Evolutionary conservation across 2,329 filamentous ascomycete genomes (phyloP), one percentile per base, ranked within the genome.

Genomic region (Myriosclerotinia duriaeana): DNA sequence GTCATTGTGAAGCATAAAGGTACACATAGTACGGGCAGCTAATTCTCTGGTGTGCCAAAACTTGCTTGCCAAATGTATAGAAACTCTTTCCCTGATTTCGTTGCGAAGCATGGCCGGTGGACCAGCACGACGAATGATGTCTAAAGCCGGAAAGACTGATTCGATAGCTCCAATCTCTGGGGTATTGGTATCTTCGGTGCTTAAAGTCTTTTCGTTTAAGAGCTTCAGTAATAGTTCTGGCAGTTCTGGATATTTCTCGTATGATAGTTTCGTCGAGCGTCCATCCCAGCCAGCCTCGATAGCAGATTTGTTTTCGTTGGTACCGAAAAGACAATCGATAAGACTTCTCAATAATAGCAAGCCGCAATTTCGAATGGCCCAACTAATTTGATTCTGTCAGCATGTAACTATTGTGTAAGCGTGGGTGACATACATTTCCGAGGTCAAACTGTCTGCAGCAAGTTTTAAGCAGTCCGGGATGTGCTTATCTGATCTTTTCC

Each of bases 331-430:
- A 69, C 86, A 85, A 75, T 95, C 91, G 63, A 96, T 90, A 6
- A 97, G 82, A 69, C 92, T 92, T 65, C 94, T 87, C 70, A 98
- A 88, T 8, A 99, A 85, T 79, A 98, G 90, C 44, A 98, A 79
- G 2, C 93, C 93, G 71, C 93, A 97, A 76, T 99, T 99, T 0
- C 93, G 89, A 66, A 99, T 93, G 0, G 93, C 92, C 95, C 95
- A 99, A 30, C 88, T 91, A 68, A 14, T 34, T 54, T 11, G 17
- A 17, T 65, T 30, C 8, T 7, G 36, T 71, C 44, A 71, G 66
- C 55, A 58, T 63, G 20, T 17, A 46, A 30, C 2, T 42, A 55
- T 38, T 40, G 36, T 30, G 17, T 14, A 12, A 53, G 5, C 2
- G 15, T 54, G 8, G 34, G 20, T 20, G 6, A 77, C 85, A 78